These are phyloP conservation scores for Postia placenta DNA, from an alignment of 768 basidiomycete species.

Conservation along the genomic window DNA sequence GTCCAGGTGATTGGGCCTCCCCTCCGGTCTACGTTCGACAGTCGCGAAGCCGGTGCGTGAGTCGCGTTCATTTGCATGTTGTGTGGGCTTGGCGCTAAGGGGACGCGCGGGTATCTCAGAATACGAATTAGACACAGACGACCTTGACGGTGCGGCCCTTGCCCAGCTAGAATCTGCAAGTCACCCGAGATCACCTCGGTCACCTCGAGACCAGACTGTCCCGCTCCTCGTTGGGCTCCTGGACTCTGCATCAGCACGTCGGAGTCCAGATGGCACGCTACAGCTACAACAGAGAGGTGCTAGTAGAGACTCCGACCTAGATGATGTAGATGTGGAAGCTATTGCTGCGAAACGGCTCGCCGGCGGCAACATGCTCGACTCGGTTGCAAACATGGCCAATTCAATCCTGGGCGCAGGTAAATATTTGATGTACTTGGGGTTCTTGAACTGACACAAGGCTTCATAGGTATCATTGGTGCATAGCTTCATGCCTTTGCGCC, in stretches of 20 bases:
- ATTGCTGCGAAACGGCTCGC: constrained; percentile 58
- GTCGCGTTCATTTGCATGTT: constrained; percentile 12
- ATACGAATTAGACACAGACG: constrained; percentile 81
- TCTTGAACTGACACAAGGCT: constrained; percentile 2
- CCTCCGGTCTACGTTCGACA: constrained; percentile 64
- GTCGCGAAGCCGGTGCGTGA: constrained; percentile 76
- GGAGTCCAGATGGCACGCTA: constrained; percentile 51
- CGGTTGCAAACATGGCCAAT: constrained; percentile 92
- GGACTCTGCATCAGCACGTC: constrained; percentile 51
- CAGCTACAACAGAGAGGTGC: constrained; percentile 30
- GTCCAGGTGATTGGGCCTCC: constrained; percentile 65
- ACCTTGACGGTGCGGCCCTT: constrained; percentile 50
- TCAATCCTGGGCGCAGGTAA: constrained; percentile 90
- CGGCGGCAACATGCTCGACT: constrained; percentile 73
- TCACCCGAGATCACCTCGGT: constrained; percentile 21
- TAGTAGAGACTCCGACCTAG: constrained; percentile 14
- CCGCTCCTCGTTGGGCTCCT: constrained; percentile 78
- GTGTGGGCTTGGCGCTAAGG: neutral
- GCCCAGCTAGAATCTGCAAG: constrained; percentile 25
- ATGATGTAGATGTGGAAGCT: constrained; percentile 60
- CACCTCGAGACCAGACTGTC: constrained; percentile 45
- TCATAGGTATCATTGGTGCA: constrained; percentile 68
- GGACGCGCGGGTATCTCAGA: constrained; percentile 37
- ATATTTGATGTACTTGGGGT: constrained; percentile 19
- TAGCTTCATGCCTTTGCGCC: neutral